Conservation (phyloP, 129 eudicot species). For the carrot (Daucus carota) region DH1_v3.0 NC_030389.2:6593501-6594000, state of each 20-base stretch:
- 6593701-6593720: slow-evolving; percentile 63
- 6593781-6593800: background rate
- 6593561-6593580: too few species aligned
- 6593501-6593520: slow-evolving; percentile 49
- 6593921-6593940: slow-evolving; percentile 50
- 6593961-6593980: slow-evolving; percentile 63
- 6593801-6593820: too few species aligned
- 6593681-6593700: slow-evolving; percentile 53
- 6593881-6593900: slow-evolving; percentile 31
- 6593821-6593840: too few species aligned
- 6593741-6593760: slow-evolving; percentile 43
- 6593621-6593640: too few species aligned
- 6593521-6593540: too few species aligned
- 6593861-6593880: slow-evolving; percentile 43
- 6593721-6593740: slow-evolving; percentile 59
- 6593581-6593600: too few species aligned
- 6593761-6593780: too few species aligned
- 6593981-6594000: slow-evolving; percentile 67
- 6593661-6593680: slow-evolving; percentile 68
- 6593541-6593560: too few species aligned
- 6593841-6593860: slow-evolving; percentile 60
- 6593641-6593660: background rate
- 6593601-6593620: too few species aligned
- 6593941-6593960: slow-evolving; percentile 29
- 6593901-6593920: slow-evolving; percentile 47